Conservation (phyloP, 1,139 yeast species). For the Suhomyces bolitotheri region DNA sequence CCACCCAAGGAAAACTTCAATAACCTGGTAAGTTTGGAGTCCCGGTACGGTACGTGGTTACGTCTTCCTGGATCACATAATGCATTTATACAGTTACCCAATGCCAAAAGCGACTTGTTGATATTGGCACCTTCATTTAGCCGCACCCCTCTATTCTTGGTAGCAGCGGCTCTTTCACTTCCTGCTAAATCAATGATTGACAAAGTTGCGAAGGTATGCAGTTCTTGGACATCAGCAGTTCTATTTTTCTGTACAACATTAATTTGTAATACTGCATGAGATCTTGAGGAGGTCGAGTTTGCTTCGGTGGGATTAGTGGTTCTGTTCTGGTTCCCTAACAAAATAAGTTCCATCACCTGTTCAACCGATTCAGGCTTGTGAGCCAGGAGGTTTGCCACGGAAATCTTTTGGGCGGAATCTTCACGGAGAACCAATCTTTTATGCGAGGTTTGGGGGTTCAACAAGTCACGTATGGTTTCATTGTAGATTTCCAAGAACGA, state of each 20-base stretch:
- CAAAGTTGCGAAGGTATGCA: conserved; percentile 74
- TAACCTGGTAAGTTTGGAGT: conserved; percentile 82
- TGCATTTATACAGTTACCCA: conserved; percentile 94
- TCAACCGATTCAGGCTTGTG: conserved; percentile 66
- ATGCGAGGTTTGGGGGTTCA: conserved; percentile 53
- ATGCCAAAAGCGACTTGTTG: conserved; percentile 79
- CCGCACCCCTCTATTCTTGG: conserved; percentile 77
- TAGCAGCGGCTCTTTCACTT: conserved; percentile 89
- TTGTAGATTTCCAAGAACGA: conserved; percentile 88
- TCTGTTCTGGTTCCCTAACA: conserved; percentile 71
- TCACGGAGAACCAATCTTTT: conserved; percentile 64
- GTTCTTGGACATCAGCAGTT: conserved; percentile 63
- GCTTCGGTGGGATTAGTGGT: conserved; percentile 90
- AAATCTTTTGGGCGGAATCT: conserved; percentile 63
- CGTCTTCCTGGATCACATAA: conserved; percentile 69
- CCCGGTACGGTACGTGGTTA: conserved; percentile 85
- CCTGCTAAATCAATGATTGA: conserved; percentile 93
- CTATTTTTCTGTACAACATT: conserved; percentile 64
- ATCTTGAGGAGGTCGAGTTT: conserved; percentile 83
- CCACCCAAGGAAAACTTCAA: conserved; percentile 92
- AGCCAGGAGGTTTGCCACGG: conserved; percentile 71
- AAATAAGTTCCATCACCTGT: conserved; percentile 79
- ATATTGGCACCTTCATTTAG: conserved; percentile 91
- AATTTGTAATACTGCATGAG: conserved; percentile 89
- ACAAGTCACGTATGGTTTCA: conserved; percentile 79